Conservation (phyloP, 257 asterid genomes). For the Solanum peruvianum region DNA sequence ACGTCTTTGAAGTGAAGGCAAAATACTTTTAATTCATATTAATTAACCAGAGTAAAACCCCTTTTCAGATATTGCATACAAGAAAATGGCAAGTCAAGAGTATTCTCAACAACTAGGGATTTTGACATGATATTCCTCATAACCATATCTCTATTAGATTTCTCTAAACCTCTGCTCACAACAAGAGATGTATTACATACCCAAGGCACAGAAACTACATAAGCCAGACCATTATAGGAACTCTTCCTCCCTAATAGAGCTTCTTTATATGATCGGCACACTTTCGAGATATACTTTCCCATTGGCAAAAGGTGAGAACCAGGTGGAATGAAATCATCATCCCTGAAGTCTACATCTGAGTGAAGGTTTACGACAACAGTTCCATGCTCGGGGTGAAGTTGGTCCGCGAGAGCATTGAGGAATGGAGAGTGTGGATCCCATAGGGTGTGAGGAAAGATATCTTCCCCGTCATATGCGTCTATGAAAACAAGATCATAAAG, state of each 20-base stretch:
- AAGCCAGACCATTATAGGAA: constrained; percentile 33
- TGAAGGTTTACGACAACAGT: constrained; percentile 81
- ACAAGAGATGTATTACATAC: constrained; percentile 64
- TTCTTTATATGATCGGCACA: constrained; percentile 40
- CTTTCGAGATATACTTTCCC: constrained; percentile 46
- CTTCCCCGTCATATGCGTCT: constrained; percentile 87
- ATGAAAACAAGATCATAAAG: constrained; percentile 59
- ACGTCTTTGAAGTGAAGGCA: neutral
- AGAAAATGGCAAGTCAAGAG: constrained; percentile 53
- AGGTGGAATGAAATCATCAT: constrained; percentile 4
- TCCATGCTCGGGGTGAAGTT: constrained; percentile 71
- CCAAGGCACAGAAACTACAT: constrained; percentile 68
- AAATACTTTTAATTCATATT: neutral
- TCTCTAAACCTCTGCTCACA: constrained; percentile 48
- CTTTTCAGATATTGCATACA: constrained; percentile 52
- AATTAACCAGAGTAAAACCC: constrained; percentile 42
- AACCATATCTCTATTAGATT: constrained; percentile 14
- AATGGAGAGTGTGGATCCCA: constrained; percentile 65
- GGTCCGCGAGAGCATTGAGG: constrained; percentile 35
- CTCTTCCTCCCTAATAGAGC: constrained; percentile 25
- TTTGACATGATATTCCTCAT: constrained; percentile 29
- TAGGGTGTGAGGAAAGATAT: constrained; percentile 55
- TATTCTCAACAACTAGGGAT: constrained; percentile 45
- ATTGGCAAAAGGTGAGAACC: constrained; percentile 10
- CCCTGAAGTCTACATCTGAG: constrained; percentile 31